Evolutionary conservation across 257 asterid species (phyloP).

Genomic region (Plectranthus barbatus): DNA sequence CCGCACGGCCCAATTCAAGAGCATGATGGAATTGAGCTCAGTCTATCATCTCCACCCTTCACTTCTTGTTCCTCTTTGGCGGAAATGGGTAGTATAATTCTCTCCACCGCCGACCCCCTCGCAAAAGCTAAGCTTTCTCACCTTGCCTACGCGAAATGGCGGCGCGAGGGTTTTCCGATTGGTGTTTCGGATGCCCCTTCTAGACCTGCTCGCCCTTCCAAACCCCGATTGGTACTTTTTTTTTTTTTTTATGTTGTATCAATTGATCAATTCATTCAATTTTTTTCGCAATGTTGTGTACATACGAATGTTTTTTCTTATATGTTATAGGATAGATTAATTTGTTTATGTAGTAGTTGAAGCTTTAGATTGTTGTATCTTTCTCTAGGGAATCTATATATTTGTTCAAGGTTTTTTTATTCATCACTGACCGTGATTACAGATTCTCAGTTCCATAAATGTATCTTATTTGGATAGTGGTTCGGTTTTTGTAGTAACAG

Average conservation of each 20-base stretch:
- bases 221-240: conserved; percentile 56
- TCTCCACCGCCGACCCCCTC: conserved; percentile 69
- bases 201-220: conserved; percentile 66
- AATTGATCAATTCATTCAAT: not conserved
- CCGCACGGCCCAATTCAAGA: conserved; percentile 52
- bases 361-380: not conserved
- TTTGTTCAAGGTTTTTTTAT: no score
- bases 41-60: conserved; percentile 3
- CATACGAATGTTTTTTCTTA: not conserved
- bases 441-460: no score
- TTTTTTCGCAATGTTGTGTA: not conserved
- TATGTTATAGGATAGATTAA: not conserved
- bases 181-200: conserved; percentile 57
- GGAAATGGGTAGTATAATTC: conserved; percentile 76
- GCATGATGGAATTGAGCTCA: not conserved
- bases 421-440: no score
- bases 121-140: conserved; percentile 73
- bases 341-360: not conserved
- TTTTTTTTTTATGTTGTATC: not conserved
- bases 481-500: no score
- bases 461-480: no score
- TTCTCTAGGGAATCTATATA: no score
- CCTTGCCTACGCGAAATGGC: conserved; percentile 63
- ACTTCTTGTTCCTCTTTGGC: conserved; percentile 55
- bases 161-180: conserved; percentile 50